Conservation (phyloP, 495 filamentous ascomycete genomes). For the Hypoxylon fragiforme region DNA sequence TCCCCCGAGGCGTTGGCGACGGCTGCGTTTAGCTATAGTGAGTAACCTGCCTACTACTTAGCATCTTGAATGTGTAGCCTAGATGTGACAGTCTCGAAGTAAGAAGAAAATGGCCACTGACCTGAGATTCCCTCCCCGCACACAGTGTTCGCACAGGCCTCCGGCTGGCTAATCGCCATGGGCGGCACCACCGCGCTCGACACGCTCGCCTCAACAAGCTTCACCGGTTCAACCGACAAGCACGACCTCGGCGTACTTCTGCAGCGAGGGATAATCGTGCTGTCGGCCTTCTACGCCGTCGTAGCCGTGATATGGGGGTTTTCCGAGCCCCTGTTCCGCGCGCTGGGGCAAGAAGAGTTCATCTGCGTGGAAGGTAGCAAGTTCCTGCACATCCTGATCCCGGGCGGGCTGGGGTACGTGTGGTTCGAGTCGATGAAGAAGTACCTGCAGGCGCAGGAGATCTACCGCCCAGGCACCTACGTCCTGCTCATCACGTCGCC, state of each 20-base stretch:
- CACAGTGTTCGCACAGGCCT: constrained; percentile 87
- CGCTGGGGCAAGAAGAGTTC: constrained; percentile 77
- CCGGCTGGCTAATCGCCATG: constrained; percentile 86
- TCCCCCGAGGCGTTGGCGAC: constrained; percentile 81
- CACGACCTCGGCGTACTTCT: constrained; percentile 82
- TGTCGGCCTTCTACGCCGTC: constrained; percentile 74
- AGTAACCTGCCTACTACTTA: background rate
- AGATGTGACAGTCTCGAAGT: no score
- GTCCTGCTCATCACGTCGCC: constrained; percentile 84
- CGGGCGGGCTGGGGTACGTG: constrained; percentile 85
- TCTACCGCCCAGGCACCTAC: constrained; percentile 87
- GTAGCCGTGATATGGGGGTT: constrained; percentile 76
- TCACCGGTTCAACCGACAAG: constrained; percentile 80
- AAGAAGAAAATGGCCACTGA: constrained; percentile 3
- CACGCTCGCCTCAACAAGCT: constrained; percentile 83
- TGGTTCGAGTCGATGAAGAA: constrained; percentile 94
- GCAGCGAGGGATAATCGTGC: constrained; percentile 76
- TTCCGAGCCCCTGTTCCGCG: constrained; percentile 74
- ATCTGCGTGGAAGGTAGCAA: constrained; percentile 74
- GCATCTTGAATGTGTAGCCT: background rate
- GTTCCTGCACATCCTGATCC: constrained; percentile 78
- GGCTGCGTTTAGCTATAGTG: constrained; percentile 76
- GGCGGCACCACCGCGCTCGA: constrained; percentile 93
- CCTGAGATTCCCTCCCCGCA: background rate
- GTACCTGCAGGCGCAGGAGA: constrained; percentile 86